Evolutionary conservation across 805 yeast genomes (phyloP), one percentile per base, ranked within the genome.

Genomic region (Ogataea glucozyma): DNA sequence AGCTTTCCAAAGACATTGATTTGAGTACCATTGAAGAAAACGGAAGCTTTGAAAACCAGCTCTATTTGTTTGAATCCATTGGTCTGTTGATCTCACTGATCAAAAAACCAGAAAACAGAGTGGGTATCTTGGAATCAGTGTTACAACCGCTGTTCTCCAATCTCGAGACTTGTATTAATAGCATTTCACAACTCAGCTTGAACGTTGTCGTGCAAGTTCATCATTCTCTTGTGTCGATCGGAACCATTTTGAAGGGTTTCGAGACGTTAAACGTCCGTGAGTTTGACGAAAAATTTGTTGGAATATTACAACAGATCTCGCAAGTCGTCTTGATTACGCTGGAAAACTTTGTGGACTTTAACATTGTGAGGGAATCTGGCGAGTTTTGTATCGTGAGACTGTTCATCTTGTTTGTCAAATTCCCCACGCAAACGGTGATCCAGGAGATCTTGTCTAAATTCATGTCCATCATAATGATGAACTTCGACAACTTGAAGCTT

Each of bases 371-470:
- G 59, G 96, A 88, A 52, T 84, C 97, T 4, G 73, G 91, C 4
- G 76, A 97, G 54, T 88, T 86, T 61, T 79, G 96, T 22, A 83
- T 90, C 65, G 88, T 96, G 9, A 76, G 98, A 48, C 74, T 93
- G 52, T 84, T 89, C 41, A 88, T 95, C 17, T 70, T 91, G 31
- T 69, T 93, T 54, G 79, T 79, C 18, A 65, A 60, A 37, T 45
- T 51, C 41, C 64, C 65, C 16, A 64, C 65, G 6, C 70, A 79
- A 48, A 36, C 31, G 9, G 57, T 54, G 17, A 66, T 72, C 31
- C 69, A 72, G 42, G 57, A 58, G 7, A 71, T 77, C 35, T 71
- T 87, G 62, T 82, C 83, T 49, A 82, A 87, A 58, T 75, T 89
- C 47, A 79, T 93, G 45, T 77, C 87, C 2, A 72, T 82, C 17